Base-by-base conservation (phyloP, 208 protist genomes). In the Herpetomonas tarakana region DNA sequence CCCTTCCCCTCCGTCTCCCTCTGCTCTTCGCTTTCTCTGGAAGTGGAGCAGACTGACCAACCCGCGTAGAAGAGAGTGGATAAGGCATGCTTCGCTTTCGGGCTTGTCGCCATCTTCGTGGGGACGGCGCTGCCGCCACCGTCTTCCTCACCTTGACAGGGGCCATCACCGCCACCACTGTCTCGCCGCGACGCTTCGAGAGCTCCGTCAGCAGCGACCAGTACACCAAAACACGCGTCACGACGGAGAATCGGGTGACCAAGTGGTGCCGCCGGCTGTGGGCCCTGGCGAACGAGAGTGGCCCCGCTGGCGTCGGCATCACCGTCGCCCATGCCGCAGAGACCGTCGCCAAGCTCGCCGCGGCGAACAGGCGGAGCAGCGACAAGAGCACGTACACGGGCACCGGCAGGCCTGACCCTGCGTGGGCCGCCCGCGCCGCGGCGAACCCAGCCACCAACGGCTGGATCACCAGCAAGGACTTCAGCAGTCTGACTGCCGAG, bases 191-290 rank as follows among this genome's bases (percentile, higher is more conserved):
- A n/a, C n/a, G n/a, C n/a, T n/a, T n/a, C n/a, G n/a, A n/a, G 9
- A 41, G 35, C 35, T 18, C 35, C 35, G 35, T 41, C 35, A 41
- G 35, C 35, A 14, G 9, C 14, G 35, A 41, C 35, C 35, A 41
- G 9, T 41, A 41, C 35, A 41, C 35, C 35, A 41, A 41, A 14
- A 41, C 35, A 14, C 35, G 35, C 26, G 56, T 52, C 29, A 51
- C 74, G 22, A 73, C 62, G 9, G 84, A 88, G 41, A 79, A 83
- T 16, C 84, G 84, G 49, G 55, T 91, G 53, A 64, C 80, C 1
- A 78, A 56, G 28, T 92, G 85, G 85, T 92, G 78, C 50, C 74
- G 75, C 12, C 74, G 81, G 16, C 70, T 92, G 44, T 92, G 85
- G 85, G 74, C 62, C 30, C 60, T 92, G 24, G 60, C 60, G 0